Base-by-base conservation (phyloP, 129 eudicot species). In the Erigeron canadensis region DNA sequence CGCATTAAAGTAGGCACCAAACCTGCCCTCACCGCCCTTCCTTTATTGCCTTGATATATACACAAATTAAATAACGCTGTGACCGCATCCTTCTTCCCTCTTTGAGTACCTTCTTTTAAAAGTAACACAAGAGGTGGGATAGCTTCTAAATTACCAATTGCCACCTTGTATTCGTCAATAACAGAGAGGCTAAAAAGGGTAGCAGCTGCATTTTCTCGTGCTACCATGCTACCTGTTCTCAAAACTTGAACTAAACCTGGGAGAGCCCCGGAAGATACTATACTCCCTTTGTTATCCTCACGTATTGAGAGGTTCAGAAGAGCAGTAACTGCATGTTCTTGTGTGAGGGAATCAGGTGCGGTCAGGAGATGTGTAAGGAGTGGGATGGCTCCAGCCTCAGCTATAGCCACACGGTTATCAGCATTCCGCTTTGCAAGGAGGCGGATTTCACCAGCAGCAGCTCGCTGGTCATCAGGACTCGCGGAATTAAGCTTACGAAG, bases 21-120 rank as follows among this genome's bases (percentile, higher is more conserved):
- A 34, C 99, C 96, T 1, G 99, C 90, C 79, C 99, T 75, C 9
- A 95, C 88, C 0, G 99, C 97, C 78, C 86, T 80, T 2, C 96
- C 99, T 59, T 90, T 95, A 67, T 95, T 95, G 12, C 99, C 98
- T 81, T 94, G 99, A 77, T 86, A 88, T 55, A 95, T 95, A 75
- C 96, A 87, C 57, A 95, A 63, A 77, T 90, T 95, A 79, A 95
- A 95, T 5, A 95, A 73, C 8, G 99, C 99, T 0, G 99, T 90
- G 22, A 97, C 99, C 7, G 99, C 99, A 41, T 95, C 99, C 62
- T 95, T 95, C 80, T 87, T 95, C 73, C 99, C 99, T 69, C 97
- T 83, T 47, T 82, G 99, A 23, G 88, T 95, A 2, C 99, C 99
- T 74, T 89, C 97, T 74, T 80, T 82, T 15, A 95, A 67, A 4